Conservation (phyloP, 805 yeast genomes). For the Monosporozyma aquatica region DNA sequence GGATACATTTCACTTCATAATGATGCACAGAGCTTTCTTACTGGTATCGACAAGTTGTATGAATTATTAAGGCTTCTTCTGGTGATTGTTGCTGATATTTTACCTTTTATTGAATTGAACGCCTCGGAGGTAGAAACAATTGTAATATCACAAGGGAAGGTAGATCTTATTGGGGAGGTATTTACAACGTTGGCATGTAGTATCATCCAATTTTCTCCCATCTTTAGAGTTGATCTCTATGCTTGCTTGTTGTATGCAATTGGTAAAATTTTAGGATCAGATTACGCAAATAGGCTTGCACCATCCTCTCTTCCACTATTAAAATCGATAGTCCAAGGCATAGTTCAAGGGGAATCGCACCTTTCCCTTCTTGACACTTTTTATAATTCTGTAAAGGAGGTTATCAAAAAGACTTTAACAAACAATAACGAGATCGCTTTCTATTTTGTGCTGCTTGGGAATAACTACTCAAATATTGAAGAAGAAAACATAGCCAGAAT, state of each 20-base stretch:
- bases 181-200: conserved; percentile 50
- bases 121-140: conserved; percentile 10
- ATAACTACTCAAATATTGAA: conserved; percentile 27
- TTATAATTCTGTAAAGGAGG: conserved; percentile 30
- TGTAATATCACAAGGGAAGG: conserved; percentile 23
- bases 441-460: conserved; percentile 34
- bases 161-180: conserved; percentile 39
- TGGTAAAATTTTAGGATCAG: conserved; percentile 43
- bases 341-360: conserved; percentile 23
- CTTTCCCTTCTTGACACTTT: conserved; percentile 29
- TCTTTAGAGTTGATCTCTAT: conserved; percentile 61
- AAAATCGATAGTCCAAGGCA: conserved; percentile 35
- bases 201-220: conserved; percentile 54
- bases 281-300: conserved; percentile 35
- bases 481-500: conserved; percentile 33
- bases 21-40: conserved; percentile 36
- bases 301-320: conserved; percentile 46
- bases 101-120: conserved; percentile 51
- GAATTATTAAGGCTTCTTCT: conserved; percentile 67
- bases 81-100: conserved; percentile 47
- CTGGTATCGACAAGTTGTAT: conserved; percentile 68
- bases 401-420: conserved; percentile 13
- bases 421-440: conserved; percentile 36
- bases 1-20: conserved; percentile 27
- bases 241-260: conserved; percentile 60